A percentile compares a stretch with the other conserved stretches of the same genome.
These are phyloP conservation scores for Mallotus japonicus DNA, from an alignment of 441 rosid species.

Conservation along the genomic window DNA sequence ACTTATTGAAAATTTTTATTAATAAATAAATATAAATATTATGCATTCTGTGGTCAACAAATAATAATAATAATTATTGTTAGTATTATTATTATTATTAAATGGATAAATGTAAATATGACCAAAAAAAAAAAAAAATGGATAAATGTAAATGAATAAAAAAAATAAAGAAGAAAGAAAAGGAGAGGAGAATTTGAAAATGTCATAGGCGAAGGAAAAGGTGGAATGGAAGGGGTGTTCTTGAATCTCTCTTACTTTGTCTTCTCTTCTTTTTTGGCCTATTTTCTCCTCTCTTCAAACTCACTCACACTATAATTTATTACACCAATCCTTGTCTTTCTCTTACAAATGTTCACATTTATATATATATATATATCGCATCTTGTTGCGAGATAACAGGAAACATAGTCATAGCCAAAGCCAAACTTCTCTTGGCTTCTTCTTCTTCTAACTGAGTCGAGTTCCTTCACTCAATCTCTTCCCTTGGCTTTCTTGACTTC, in stretches of 20 bases:
- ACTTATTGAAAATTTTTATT: too few species aligned
- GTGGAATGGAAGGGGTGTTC: background rate
- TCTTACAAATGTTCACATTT: background rate
- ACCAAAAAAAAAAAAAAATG: too few species aligned
- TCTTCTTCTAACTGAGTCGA: slow-evolving; percentile 27
- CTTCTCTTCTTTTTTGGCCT: background rate
- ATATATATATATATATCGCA: background rate
- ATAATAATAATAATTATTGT: too few species aligned
- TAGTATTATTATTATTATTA: too few species aligned
- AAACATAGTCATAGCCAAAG: too few species aligned
- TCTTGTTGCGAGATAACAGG: background rate
- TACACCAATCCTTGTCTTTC: too few species aligned
- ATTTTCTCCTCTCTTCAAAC: too few species aligned
- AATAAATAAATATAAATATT: too few species aligned
- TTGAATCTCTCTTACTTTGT: slow-evolving; percentile 3
- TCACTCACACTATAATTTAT: too few species aligned
- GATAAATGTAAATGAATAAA: background rate
- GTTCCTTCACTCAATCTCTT: slow-evolving; percentile 48
- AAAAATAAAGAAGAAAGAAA: background rate
- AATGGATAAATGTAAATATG: background rate
- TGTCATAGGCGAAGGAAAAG: slow-evolving; percentile 12
- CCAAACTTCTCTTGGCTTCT: background rate
- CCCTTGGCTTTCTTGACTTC: slow-evolving; percentile 34
- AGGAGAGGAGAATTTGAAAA: slow-evolving; percentile 6
- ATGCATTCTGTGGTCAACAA: too few species aligned